Evolutionary conservation across 1,284 basidiomycete species (phyloP).

Genomic region (Volvariella volvacea): DNA sequence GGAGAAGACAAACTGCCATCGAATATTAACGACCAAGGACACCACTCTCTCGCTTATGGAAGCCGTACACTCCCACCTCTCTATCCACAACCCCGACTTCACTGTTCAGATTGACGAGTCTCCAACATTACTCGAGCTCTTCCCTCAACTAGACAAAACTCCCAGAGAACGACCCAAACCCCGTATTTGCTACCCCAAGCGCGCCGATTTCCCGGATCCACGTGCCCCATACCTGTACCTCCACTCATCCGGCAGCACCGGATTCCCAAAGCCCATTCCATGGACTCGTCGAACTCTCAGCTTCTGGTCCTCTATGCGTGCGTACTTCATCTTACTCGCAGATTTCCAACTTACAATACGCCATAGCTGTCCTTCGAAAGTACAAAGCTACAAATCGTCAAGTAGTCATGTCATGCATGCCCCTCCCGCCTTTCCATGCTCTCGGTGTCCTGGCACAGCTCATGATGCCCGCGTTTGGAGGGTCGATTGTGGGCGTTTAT

Average conservation of each 20-base stretch:
- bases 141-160: constrained; percentile 22
- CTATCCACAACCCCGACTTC: constrained; percentile 6
- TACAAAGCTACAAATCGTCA: constrained; percentile 14
- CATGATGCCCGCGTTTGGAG: constrained; percentile 16
- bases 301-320: not conserved
- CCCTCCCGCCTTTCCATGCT: constrained; percentile 26
- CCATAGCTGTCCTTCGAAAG: constrained; percentile 14
- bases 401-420: constrained; percentile 14
- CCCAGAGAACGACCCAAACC: constrained; percentile 14
- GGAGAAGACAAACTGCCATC: constrained; percentile 19
- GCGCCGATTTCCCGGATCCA: constrained; percentile 7
- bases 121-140: constrained; percentile 20
- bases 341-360: constrained; percentile 11
- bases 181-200: constrained; percentile 15
- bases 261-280: constrained; percentile 30
- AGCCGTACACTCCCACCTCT: constrained; percentile 15
- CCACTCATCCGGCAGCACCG: constrained; percentile 32
- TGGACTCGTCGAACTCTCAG: not conserved
- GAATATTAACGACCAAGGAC: constrained; percentile 22
- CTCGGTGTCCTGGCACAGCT: constrained; percentile 23
- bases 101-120: constrained; percentile 23
- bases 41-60: constrained; percentile 20
- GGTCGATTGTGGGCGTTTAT: constrained; percentile 20
- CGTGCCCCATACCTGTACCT: constrained; percentile 20
- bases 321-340: constrained; percentile 8